A percentile compares a stretch with the other conserved stretches of the same genome.
These are phyloP conservation scores for Exophiala phaeomuriformis DNA, from an alignment of 2,329 filamentous ascomycete genomes.

Conservation along the genomic window DNA sequence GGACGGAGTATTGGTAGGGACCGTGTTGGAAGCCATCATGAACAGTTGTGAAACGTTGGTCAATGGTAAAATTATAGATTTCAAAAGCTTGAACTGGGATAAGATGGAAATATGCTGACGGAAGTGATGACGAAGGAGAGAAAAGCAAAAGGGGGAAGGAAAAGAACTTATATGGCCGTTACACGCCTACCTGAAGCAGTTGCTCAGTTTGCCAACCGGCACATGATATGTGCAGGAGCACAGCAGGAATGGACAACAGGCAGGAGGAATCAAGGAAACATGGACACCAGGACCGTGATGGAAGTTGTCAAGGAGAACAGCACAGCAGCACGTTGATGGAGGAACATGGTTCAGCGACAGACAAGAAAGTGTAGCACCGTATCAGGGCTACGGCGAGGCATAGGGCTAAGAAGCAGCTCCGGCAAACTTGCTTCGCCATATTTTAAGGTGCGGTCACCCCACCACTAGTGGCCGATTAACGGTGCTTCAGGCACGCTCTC, in stretches of 20 bases:
- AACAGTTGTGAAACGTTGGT: background rate
- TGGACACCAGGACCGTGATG: too few species aligned
- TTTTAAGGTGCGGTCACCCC: background rate
- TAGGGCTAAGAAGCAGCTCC: background rate
- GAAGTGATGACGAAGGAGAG: background rate
- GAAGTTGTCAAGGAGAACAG: too few species aligned
- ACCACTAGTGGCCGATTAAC: background rate
- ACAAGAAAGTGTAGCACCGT: too few species aligned
- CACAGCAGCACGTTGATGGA: too few species aligned
- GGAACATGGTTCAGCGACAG: too few species aligned
- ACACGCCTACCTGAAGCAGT: too few species aligned
- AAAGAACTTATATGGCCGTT: background rate
- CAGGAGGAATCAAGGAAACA: too few species aligned
- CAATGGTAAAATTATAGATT: background rate
- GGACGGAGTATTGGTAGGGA: background rate
- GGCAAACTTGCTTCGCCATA: slow-evolving; percentile 4
- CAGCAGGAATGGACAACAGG: too few species aligned
- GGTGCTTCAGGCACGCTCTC: slow-evolving; percentile 10
- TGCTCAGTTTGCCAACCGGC: too few species aligned
- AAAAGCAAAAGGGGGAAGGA: background rate
- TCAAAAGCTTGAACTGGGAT: background rate
- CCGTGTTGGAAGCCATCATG: background rate
- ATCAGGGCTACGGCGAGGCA: background rate
- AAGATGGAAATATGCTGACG: background rate
- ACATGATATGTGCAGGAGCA: too few species aligned